Evolutionary conservation across 768 basidiomycete species (phyloP).

Genomic region (Neoboletus magnificus): DNA sequence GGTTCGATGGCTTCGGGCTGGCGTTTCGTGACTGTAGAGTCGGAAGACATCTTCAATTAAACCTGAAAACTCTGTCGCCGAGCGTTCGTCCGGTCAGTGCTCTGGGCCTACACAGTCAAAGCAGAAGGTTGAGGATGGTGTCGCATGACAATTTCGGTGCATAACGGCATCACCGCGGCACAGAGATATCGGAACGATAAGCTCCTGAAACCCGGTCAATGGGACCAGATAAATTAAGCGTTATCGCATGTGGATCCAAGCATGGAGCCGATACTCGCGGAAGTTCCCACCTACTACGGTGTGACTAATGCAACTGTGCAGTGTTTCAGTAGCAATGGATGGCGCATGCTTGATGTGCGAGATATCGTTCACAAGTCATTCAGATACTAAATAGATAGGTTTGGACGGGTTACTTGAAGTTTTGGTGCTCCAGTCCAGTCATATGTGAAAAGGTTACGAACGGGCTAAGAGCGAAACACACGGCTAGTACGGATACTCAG

Average conservation of each 20-base stretch:
- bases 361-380: not conserved
- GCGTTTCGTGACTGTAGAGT: constrained; percentile 8
- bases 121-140: not conserved
- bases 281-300: not conserved
- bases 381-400: not conserved
- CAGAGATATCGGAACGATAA: not conserved
- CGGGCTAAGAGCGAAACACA: too few species aligned
- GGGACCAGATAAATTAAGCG: not conserved
- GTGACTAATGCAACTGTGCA: not conserved
- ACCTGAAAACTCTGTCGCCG: too few species aligned
- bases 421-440: not conserved
- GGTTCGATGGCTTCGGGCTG: constrained; percentile 16
- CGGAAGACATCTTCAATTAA: constrained; percentile 13
- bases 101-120: not conserved
- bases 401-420: not conserved
- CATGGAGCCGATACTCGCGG: not conserved
- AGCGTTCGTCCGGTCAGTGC: not conserved
- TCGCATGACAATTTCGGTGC: not conserved
- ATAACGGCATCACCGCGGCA: not conserved
- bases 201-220: not conserved
- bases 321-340: not conserved
- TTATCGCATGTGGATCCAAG: not conserved
- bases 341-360: not conserved
- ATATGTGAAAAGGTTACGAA: too few species aligned
- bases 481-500: too few species aligned